A percentile compares a stretch with the other conserved stretches of the same genome.
Conservation (phyloP, 345 rosid genomes). For the Laguncularia racemosa region DNA sequence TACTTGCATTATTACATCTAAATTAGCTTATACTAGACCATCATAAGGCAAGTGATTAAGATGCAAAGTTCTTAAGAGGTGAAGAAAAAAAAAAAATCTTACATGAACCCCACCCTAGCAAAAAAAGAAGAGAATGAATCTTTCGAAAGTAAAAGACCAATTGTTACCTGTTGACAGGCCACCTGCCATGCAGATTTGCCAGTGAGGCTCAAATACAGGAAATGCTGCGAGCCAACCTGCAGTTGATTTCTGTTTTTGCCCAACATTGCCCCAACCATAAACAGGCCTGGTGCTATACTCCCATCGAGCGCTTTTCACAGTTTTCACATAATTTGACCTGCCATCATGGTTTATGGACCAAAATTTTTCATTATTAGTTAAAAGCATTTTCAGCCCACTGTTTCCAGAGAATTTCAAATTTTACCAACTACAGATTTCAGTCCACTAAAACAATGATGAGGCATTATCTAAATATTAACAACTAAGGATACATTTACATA, state of each 20-base stretch:
- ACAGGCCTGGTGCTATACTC: conserved; percentile 88
- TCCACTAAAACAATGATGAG: background rate
- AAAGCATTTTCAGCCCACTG: no score
- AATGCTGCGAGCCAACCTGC: conserved; percentile 99
- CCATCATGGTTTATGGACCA: conserved; percentile 7
- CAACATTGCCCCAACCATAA: conserved; percentile 93
- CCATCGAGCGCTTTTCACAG: conserved; percentile 84
- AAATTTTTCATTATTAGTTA: no score
- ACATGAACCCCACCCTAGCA: no score
- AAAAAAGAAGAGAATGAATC: background rate
- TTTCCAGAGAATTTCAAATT: no score
- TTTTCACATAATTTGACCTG: conserved; percentile 62
- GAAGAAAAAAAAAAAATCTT: no score
- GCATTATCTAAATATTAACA: background rate
- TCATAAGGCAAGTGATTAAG: no score
- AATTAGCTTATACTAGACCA: no score
- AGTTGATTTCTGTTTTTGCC: conserved; percentile 70
- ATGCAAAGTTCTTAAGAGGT: no score
- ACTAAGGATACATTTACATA: no score
- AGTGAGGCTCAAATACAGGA: conserved; percentile 97
- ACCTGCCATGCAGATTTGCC: conserved; percentile 98
- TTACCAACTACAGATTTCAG: background rate
- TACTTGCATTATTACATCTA: no score
- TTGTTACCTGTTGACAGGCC: conserved; percentile 88
- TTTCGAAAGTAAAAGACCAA: conserved; percentile 11